A percentile compares a stretch with the other conserved stretches of the same genome.
phyloP scores from a whole-genome alignment of 2,329 filamentous ascomycete species.

The Diplodia scrobiculata region DNA sequence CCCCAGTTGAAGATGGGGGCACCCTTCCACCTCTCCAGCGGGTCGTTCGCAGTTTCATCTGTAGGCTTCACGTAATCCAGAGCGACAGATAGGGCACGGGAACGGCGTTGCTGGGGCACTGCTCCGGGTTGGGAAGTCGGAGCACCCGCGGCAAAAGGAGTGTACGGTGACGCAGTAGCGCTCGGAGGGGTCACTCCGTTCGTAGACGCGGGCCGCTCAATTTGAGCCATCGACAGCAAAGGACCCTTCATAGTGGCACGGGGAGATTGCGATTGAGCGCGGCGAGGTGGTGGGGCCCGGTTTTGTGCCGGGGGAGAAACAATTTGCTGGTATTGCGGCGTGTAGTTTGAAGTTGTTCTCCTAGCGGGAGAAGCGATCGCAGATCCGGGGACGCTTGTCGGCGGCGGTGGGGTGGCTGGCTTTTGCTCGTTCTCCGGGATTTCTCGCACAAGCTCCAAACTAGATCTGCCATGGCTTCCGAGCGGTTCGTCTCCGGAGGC shows the following conservation, averaged over 20 bases:
- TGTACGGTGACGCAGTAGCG: conserved; percentile 30
- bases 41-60: conserved; percentile 65
- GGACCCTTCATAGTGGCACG: conserved; percentile 56
- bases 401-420: conserved; percentile 38
- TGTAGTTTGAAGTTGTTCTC: conserved; percentile 33
- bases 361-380: conserved; percentile 47
- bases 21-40: conserved; percentile 87
- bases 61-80: conserved; percentile 60
- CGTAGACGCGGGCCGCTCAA: conserved; percentile 59
- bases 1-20: conserved; percentile 85
- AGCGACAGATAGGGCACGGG: conserved; percentile 52
- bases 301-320: conserved; percentile 20
- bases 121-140: background rate
- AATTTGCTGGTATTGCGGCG: conserved; percentile 51
- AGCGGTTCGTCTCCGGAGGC: conserved; percentile 19
- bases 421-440: conserved; percentile 37
- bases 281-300: conserved; percentile 3
- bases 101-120: conserved; percentile 34
- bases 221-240: conserved; percentile 46
- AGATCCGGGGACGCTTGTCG: conserved; percentile 40
- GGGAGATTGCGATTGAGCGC: conserved; percentile 62
- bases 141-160: conserved; percentile 31
- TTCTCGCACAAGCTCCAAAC: conserved; percentile 33
- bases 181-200: conserved; percentile 51
- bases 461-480: conserved; percentile 2